Evolutionary conservation across 805 yeast genomes (phyloP), one percentile per base, ranked within the genome.

Genomic region (Candida sanyiensis): DNA sequence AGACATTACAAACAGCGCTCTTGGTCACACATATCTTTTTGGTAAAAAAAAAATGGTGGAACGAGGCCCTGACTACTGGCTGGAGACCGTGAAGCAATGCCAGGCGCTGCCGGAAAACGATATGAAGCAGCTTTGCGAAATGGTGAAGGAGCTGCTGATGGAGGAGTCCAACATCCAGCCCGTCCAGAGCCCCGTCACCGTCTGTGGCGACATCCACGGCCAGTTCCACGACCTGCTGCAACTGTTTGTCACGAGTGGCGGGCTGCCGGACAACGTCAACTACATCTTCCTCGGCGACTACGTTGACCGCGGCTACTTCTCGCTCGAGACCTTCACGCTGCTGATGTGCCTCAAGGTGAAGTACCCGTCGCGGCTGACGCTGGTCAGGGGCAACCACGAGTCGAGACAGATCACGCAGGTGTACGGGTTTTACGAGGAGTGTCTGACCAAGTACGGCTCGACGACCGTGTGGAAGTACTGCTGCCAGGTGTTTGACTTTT

Each of bases 341-440:
- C 69, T 90, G 51, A 88, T 90, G 97, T 88, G 90, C 47, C 70
- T 90, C 42, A 90, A 90, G 61, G 96, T 88, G 15, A 82, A 84
- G 45, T 85, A 79, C 53, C 95, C 97, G 30, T 73, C 76, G 42
- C 70, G 87, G 51, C 77, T 93, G 45, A 93, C 97, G 0, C 70
- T 90, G 39, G 97, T 90, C 11, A 72, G 98, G 52, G 98, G 98
- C n/a, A 90, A 90, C 62, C 98, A 90, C 64, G 98, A 90, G 63
- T 80, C 93, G 5, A 73, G 98, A 52, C 98, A 93, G 58, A 93
- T 93, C 57, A 90, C 98, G n/a, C 97, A 90, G 66, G 97, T 89
- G 26, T 90, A 90, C 63, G 98, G 98, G 5, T 90, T 90, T 63
- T 90, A 93, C 63, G 97, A 89, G 61, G 97, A 89, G 62, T 89